These are phyloP conservation scores for Candida khao-thaluensis DNA, from an alignment of 805 yeast species.

Conservation along the genomic window DNA sequence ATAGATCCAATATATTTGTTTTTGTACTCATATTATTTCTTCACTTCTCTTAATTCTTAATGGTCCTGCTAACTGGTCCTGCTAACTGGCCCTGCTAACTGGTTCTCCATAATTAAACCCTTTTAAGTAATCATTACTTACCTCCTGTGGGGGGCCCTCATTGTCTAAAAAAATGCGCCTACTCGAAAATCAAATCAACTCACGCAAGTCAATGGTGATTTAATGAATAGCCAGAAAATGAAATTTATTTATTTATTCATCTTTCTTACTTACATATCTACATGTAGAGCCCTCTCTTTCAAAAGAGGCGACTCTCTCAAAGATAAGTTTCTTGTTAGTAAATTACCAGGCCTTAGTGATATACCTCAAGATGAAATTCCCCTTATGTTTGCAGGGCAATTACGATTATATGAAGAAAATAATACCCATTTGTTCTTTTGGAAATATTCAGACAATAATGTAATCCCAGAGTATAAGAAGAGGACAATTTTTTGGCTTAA, in stretches of 20 bases:
- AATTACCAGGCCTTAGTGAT: conserved; percentile 37
- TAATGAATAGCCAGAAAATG: too few relatives aligned
- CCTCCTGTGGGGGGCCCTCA: too few relatives aligned
- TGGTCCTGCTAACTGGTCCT: too few relatives aligned
- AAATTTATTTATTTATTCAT: too few relatives aligned
- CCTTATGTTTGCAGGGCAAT: conserved; percentile 64
- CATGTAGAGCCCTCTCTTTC: not conserved
- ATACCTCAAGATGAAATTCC: conserved; percentile 39
- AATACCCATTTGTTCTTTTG: conserved; percentile 72
- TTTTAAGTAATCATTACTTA: too few relatives aligned
- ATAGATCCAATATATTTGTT: not conserved
- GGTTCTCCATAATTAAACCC: not conserved
- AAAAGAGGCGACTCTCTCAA: conserved; percentile 2
- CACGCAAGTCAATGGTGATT: too few relatives aligned
- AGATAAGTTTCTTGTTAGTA: conserved; percentile 23
- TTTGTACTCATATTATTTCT: not conserved
- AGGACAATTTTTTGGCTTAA: conserved; percentile 82
- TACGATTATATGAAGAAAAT: conserved; percentile 53
- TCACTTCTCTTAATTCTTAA: not conserved
- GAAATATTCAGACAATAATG: conserved; percentile 51
- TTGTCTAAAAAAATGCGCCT: conserved; percentile 6
- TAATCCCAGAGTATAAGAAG: conserved; percentile 31
- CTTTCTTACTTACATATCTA: not conserved
- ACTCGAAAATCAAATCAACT: conserved; percentile 1
- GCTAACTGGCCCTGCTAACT: too few relatives aligned